Evolutionary conservation across 495 filamentous ascomycete genomes (phyloP).

Genomic region (Penicillium arizonense): DNA sequence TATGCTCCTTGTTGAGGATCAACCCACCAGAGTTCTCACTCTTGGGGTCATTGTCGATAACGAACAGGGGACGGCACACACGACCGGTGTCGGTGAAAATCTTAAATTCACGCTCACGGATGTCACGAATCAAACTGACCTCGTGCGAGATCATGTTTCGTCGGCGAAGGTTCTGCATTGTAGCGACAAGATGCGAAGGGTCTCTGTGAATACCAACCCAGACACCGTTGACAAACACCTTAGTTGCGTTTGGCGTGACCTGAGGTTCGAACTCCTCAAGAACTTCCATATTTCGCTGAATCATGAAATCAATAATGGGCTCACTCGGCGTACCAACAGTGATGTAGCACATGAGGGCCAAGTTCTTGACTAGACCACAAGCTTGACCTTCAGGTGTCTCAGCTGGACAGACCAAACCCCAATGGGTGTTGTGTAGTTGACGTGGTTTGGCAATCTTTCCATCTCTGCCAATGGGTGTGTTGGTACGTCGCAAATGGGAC

Average conservation of each 20-base stretch:
- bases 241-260: constrained; percentile 86
- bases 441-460: constrained; percentile 98
- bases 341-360: constrained; percentile 97
- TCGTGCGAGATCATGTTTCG: constrained; percentile 78
- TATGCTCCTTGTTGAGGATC: constrained; percentile 78
- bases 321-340: constrained; percentile 88
- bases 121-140: constrained; percentile 90
- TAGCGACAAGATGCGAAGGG: constrained; percentile 72
- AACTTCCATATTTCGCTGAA: constrained; percentile 88
- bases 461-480: constrained; percentile 95
- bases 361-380: constrained; percentile 96
- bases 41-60: constrained; percentile 73
- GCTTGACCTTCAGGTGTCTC: constrained; percentile 98
- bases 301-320: constrained; percentile 93
- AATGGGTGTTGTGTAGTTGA: constrained; percentile 98
- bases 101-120: constrained; percentile 95
- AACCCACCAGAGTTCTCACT: constrained; percentile 72
- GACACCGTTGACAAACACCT: constrained; percentile 96
- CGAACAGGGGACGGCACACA: constrained; percentile 89
- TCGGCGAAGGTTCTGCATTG: constrained; percentile 74
- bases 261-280: constrained; percentile 94
- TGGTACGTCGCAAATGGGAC: constrained; percentile 93
- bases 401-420: constrained; percentile 95
- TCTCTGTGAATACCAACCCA: constrained; percentile 91
- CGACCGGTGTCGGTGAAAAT: constrained; percentile 97